Percentiles rank a stretch among this genome's conserved stretches.
These are phyloP conservation scores for Lunasporangiospora selenospora DNA, from an alignment of 192 early-diverging fungal genomes.

Conservation along the genomic window DNA sequence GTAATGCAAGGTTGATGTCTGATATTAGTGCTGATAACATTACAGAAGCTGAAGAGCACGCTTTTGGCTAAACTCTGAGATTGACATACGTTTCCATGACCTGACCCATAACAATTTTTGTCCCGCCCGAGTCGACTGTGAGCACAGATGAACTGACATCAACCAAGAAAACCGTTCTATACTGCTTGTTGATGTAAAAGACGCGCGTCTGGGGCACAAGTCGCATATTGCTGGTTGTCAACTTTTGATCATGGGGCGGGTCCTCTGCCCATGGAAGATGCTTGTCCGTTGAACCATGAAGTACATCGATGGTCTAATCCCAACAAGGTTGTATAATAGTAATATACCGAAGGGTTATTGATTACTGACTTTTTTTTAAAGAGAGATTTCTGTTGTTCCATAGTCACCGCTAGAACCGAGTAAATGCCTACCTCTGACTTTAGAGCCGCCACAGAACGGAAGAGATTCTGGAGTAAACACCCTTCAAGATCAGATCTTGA, in stretches of 20 bases:
- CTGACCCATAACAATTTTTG: constrained; percentile 56
- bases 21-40: constrained; percentile 14
- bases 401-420: no score
- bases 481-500: constrained; percentile 39
- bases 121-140: constrained; percentile 53
- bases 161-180: constrained; percentile 71
- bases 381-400: no score
- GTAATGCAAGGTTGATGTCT: no score
- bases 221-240: constrained; percentile 26
- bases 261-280: constrained; percentile 40
- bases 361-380: no score
- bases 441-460: constrained; percentile 14
- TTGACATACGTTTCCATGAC: constrained; percentile 56
- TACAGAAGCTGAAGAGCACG: constrained; percentile 18
- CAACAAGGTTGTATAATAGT: no score
- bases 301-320: constrained; percentile 20
- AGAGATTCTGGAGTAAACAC: constrained; percentile 25
- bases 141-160: constrained; percentile 75
- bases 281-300: constrained; percentile 39
- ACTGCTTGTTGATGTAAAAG: constrained; percentile 58
- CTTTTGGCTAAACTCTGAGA: background rate
- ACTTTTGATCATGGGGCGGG: constrained; percentile 7
- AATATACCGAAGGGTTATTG: no score
- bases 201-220: constrained; percentile 76
- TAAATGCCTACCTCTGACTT: constrained; percentile 33